A percentile compares a stretch with the other conserved stretches of the same genome.
Conservation (phyloP, 768 basidiomycete species). For the Tubosaeta sp. region DNA sequence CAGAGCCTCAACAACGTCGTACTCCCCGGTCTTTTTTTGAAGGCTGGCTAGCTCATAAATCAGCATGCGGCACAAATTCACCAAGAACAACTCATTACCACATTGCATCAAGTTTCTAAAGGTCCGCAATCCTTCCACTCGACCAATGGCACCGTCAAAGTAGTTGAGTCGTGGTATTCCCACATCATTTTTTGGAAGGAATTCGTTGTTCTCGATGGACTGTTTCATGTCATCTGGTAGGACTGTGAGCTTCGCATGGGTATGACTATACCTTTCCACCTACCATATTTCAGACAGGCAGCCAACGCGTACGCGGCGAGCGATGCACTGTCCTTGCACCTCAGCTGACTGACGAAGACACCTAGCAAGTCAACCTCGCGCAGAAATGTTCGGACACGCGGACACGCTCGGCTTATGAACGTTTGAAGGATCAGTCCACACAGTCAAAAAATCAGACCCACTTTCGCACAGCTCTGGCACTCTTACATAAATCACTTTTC, state of each 20-base stretch:
- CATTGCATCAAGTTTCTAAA: background rate
- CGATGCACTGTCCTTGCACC: slow-evolving; percentile 7
- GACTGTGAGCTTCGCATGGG: background rate
- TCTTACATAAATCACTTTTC: too few relatives aligned
- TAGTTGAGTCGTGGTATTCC: slow-evolving; percentile 17
- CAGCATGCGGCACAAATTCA: background rate
- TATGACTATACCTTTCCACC: background rate
- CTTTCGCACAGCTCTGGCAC: too few relatives aligned
- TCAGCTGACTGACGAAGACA: slow-evolving; percentile 13
- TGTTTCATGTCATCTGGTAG: slow-evolving; percentile 12
- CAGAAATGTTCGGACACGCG: background rate
- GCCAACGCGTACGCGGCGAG: slow-evolving; percentile 19
- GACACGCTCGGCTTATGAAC: background rate
- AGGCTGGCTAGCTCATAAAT: slow-evolving; percentile 7
- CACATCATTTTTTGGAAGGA: slow-evolving; percentile 11
- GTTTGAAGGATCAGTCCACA: too few relatives aligned
- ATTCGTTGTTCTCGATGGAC: background rate
- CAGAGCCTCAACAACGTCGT: too few relatives aligned
- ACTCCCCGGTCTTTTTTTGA: background rate
- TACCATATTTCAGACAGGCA: slow-evolving; percentile 13
- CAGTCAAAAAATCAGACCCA: too few relatives aligned
- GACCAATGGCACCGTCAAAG: slow-evolving; percentile 22
- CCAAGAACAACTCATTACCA: background rate
- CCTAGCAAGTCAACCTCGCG: background rate
- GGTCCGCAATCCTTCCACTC: background rate